Evolutionary conservation across 306 rosid species (phyloP), one percentile per base, ranked within the genome.

Genomic region (Rosa persica): DNA sequence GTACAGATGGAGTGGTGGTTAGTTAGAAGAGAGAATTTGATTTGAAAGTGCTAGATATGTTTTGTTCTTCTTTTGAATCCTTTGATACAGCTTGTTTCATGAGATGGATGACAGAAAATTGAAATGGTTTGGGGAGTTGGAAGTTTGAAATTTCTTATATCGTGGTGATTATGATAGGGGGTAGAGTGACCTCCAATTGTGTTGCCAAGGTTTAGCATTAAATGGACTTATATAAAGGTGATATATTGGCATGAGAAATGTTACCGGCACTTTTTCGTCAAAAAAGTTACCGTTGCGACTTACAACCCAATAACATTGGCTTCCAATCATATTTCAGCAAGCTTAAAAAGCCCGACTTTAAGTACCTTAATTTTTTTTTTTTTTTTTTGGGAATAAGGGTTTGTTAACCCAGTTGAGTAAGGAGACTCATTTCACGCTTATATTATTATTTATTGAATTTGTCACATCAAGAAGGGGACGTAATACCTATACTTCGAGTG

Each of bases 1-100:
- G 85, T 87, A 85, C 85, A 87, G 86, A 80, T 83, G 87, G 85
- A 80, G 70, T 75, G 75, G 80, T 82, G 70, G 84, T 77, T 68
- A 70, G 70, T 87, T 81, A 11, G 19, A 27, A 47, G 60, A 75
- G 46, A 20, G 79, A 75, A 46, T 46, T 75, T 62, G 47, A 61
- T 27, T 46, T 19, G 70, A 44, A 60, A 46, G 60, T 61, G 71
- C 71, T 36, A 73, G 80, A 79, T 64, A 46, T 79, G 61, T 46
- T 72, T 39, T 49, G 13, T 67, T 74, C 15, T 57, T 51, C 22
- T 79, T 76, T 34, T 30, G 62, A 68, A 46, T 67, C 69, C 65
- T 81, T 76, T 69, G 72, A 80, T 79, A 49, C 76, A 77, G 76
- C 58, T 76, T 87, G 82, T 83, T 81, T 79, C 82, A 65, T 44